Evolutionary conservation across 345 rosid genomes (phyloP), one percentile per base, ranked within the genome.

Genomic region (Lepidium didymum): DNA sequence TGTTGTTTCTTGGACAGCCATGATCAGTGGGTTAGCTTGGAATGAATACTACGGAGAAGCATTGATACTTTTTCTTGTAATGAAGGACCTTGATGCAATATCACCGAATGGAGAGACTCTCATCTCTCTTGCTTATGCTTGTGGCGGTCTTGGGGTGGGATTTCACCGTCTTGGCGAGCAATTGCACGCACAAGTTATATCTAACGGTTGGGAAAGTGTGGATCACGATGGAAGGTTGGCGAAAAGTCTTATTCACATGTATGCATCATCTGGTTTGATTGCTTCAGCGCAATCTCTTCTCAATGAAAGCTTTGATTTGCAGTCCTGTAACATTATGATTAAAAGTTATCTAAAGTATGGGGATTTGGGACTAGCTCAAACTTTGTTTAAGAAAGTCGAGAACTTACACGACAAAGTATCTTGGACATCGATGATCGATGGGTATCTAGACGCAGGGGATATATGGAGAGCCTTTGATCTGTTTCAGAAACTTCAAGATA

Each of bases 241-340:
- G 27, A 84, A 74, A 69, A 84, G 96, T 77, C 86, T 89, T 45
- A 82, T 88, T 75, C 82, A 84, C 72, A 84, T 91, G 90, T 89
- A 89, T 71, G 84, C 81, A 33, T 74, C 67, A 16, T 77, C 80
- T 63, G 81, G 93, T 35, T 49, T 81, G 57, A 78, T 85, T 85
- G 80, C 76, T 73, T 81, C 50, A 46, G 91, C 93, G 2, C 75
- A 63, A 3, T 78, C 45, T 59, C 60, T 87, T 33, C 75, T 84
- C 56, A 64, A 67, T 37, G 75, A 71, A 35, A 81, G 68, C 44
- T 69, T 69, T 53, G 85, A 77, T 69, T 78, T 81, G 55, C 84
- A 89, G 75, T 83, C 96, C 40, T 88, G 86, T 87, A 86, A 88
- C 80, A 73, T 90, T 19, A 33, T 86, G 80, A 83, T 88, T 12